Conservation (phyloP, 78 protist genomes). For the Dictyostelium intermedium region DNA sequence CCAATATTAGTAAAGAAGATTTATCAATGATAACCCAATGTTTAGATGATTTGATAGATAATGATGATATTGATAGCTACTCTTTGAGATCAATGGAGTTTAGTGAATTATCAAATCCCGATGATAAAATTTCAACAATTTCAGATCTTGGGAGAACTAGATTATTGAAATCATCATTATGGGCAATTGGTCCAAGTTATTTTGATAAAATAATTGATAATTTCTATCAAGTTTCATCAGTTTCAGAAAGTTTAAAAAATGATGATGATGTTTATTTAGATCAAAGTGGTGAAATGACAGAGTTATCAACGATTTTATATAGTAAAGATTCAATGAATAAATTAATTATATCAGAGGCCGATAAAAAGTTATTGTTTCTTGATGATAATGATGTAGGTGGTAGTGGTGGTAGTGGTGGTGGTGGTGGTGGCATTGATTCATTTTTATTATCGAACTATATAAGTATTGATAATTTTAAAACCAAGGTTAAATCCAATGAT, state of each 20-base stretch:
- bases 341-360: neutral
- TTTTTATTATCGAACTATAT: neutral
- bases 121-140: neutral
- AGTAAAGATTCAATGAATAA: neutral
- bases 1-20: neutral
- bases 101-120: neutral
- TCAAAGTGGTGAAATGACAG: neutral
- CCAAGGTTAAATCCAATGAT: neutral
- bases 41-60: neutral
- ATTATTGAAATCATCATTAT: neutral
- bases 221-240: slow-evolving; percentile 14
- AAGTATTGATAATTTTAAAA: too few species aligned
- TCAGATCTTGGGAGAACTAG: neutral
- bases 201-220: neutral
- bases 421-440: neutral
- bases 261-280: neutral
- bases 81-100: neutral
- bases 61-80: neutral
- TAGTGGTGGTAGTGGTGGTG: too few species aligned
- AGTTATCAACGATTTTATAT: neutral
- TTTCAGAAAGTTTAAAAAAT: neutral
- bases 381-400: too few species aligned
- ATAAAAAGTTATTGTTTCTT: neutral
- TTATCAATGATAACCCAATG: neutral
- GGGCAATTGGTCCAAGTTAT: neutral